These are phyloP conservation scores for Phytophthora melonis DNA, from an alignment of 352 stramenopile genomes.

Conservation along the genomic window DNA sequence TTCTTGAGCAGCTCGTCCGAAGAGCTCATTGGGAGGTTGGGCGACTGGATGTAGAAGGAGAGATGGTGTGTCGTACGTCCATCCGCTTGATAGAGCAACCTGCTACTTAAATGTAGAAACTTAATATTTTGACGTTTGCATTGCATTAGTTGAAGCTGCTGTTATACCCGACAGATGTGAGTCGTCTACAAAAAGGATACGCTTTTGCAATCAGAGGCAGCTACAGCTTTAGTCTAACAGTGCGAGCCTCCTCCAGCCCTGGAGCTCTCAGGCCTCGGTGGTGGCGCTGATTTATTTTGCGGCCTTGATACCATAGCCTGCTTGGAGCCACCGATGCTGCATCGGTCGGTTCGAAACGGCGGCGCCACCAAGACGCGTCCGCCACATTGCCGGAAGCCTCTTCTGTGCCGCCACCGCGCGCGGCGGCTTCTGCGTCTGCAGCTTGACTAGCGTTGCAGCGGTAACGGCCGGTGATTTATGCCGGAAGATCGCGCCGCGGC, in stretches of 20 bases:
- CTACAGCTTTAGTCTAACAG: slow-evolving; percentile 22
- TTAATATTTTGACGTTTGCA: not conserved
- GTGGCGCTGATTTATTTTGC: slow-evolving; percentile 33
- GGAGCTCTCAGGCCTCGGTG: not conserved
- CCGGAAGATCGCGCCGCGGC: slow-evolving; percentile 13
- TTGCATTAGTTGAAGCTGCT: slow-evolving; percentile 3
- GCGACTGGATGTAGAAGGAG: not conserved
- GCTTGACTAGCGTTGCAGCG: slow-evolving; percentile 17
- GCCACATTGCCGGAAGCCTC: slow-evolving; percentile 21
- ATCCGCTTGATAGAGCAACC: not conserved
- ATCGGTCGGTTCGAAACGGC: slow-evolving; percentile 4
- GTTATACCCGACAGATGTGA: not conserved
- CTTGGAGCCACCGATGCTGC: not conserved
- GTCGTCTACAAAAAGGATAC: too few relatives aligned
- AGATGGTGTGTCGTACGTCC: not conserved
- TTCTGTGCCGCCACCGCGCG: slow-evolving; percentile 9
- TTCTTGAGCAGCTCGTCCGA: slow-evolving; percentile 54
- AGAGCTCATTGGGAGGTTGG: slow-evolving; percentile 9
- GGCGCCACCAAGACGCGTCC: slow-evolving; percentile 2
- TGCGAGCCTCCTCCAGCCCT: not conserved
- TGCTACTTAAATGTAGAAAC: not conserved
- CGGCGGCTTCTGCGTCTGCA: slow-evolving; percentile 34
- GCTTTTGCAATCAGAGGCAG: too few relatives aligned
- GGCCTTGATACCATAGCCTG: too few relatives aligned
- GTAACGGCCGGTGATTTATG: slow-evolving; percentile 31